Evolutionary conservation across 1,139 yeast genomes (phyloP), one percentile per base, ranked within the genome.

Genomic region (Taphrina confusa): DNA sequence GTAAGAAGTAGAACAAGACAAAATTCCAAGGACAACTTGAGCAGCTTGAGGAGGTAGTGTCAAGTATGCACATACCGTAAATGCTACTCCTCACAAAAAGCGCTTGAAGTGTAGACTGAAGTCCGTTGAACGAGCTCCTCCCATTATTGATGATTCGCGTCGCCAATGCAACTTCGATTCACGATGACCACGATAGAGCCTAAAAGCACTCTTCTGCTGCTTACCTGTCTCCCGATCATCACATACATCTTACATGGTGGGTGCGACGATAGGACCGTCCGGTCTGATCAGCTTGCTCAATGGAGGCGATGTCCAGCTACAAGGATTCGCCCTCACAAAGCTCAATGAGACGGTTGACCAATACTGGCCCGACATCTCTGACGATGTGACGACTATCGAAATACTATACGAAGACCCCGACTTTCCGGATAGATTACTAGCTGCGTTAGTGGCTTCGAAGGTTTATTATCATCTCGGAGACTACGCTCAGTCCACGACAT

Each of bases 321-420:
- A 90, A 73, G 78, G 85, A 34, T 87, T 89, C 72, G 98, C 98
- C 16, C 80, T 92, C 70, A 78, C 84, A 64, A 85, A 95, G 30
- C 82, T 92, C 67, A 87, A 90, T 71, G 81, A 78, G 37, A 81
- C 87, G 61, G 96, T 90, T 61, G 96, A 90, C 75, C 91, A 88
- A 73, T 79, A 89, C 66, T 92, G 99, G 99, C 91, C 97, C 2
- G 98, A 92, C 76, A 87, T 94, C 63, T 96, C 98, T 64, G 94
- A 92, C 74, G 84, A 82, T 70, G 82, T 92, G 66, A 78, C 88
- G 49, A 92, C 87, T 64, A 78, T 89, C 70, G 98, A 92, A 75
- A 96, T 89, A 65, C 78, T 92, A 60, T 90, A 86, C 70, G 98
- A 92, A 74, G 96, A 92, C 72, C 80, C 81, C 62, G 74, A 80